Evolutionary conservation across 164 flowering plant species (phyloP).

Genomic region (Liriodendron chinense): DNA sequence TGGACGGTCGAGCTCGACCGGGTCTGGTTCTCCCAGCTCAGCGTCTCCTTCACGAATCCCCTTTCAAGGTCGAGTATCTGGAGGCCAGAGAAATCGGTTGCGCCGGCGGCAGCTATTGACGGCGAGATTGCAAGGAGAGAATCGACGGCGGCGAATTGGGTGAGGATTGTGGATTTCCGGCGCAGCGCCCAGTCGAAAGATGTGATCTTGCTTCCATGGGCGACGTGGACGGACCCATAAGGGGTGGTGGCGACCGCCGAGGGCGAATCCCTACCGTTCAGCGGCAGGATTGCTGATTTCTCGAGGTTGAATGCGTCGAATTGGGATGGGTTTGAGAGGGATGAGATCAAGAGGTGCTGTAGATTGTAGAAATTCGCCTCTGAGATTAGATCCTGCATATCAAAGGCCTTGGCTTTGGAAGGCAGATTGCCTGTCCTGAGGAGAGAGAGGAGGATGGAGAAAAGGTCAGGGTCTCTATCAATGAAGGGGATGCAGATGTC

Average conservation of each 20-base stretch:
- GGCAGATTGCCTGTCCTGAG: slow-evolving; percentile 81
- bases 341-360: slow-evolving; percentile 43
- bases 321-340: slow-evolving; percentile 66
- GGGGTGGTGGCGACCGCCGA: slow-evolving; percentile 68
- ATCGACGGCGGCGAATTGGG: slow-evolving; percentile 71
- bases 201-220: slow-evolving; percentile 91
- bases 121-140: slow-evolving; percentile 69
- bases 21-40: slow-evolving; percentile 83
- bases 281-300: slow-evolving; percentile 47
- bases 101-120: slow-evolving; percentile 69
- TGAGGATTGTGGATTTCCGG: slow-evolving; percentile 65
- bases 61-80: slow-evolving; percentile 68
- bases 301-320: slow-evolving; percentile 81
- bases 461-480: slow-evolving; percentile 89
- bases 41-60: slow-evolving; percentile 47
- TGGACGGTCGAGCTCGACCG: slow-evolving; percentile 77
- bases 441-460: slow-evolving; percentile 76
- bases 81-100: slow-evolving; percentile 83
- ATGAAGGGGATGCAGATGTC: slow-evolving; percentile 40
- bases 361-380: slow-evolving; percentile 76
- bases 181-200: slow-evolving; percentile 82
- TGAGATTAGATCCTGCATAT: slow-evolving; percentile 62
- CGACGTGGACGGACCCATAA: slow-evolving; percentile 68
- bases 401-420: slow-evolving; percentile 61
- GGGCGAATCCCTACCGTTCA: slow-evolving; percentile 75